A percentile compares a stretch with the other conserved stretches of the same genome.
Evolutionary conservation across 139 green algal genomes (phyloP).

Genomic region (Auxenochlorella pyrenoidosa): DNA sequence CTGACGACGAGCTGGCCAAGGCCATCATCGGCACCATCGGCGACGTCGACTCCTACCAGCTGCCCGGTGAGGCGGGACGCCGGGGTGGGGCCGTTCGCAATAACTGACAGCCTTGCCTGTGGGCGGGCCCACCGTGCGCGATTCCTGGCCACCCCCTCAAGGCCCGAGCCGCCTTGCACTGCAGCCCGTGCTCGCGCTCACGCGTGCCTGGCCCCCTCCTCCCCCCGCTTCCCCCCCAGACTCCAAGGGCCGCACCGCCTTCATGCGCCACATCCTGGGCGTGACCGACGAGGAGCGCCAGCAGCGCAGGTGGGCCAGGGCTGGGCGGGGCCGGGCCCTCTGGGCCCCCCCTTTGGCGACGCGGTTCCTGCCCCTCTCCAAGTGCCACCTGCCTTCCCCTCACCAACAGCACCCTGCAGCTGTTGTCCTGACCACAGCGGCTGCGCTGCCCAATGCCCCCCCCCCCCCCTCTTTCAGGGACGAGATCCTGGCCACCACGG

Average conservation of each 20-base stretch:
- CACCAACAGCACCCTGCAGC: no score
- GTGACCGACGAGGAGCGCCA: conserved; percentile 96
- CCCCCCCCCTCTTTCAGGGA: conserved; percentile 28
- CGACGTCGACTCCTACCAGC: conserved; percentile 95
- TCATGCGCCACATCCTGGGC: conserved; percentile 93
- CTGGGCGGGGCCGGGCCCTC: neutral
- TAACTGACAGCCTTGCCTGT: no score
- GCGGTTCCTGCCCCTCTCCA: no score
- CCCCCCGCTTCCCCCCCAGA: conserved; percentile 49
- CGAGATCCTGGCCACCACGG: conserved; percentile 84
- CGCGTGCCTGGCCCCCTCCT: neutral
- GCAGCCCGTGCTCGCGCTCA: no score
- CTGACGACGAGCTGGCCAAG: conserved; percentile 90
- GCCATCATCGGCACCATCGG: conserved; percentile 97
- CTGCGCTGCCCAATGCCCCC: neutral
- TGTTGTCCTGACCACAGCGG: no score
- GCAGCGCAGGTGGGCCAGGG: conserved; percentile 61
- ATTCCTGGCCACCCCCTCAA: no score
- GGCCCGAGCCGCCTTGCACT: no score
- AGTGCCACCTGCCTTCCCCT: no score
- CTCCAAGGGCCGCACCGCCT: conserved; percentile 80
- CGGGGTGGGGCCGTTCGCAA: no score
- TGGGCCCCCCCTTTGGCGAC: no score
- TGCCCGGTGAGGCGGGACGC: conserved; percentile 77
- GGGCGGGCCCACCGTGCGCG: no score